A percentile compares a stretch with the other conserved stretches of the same genome.
phyloP scores from a whole-genome alignment of 371 early-diverging fungal genomes.

The Quaeritorhiza haematococci region DNA sequence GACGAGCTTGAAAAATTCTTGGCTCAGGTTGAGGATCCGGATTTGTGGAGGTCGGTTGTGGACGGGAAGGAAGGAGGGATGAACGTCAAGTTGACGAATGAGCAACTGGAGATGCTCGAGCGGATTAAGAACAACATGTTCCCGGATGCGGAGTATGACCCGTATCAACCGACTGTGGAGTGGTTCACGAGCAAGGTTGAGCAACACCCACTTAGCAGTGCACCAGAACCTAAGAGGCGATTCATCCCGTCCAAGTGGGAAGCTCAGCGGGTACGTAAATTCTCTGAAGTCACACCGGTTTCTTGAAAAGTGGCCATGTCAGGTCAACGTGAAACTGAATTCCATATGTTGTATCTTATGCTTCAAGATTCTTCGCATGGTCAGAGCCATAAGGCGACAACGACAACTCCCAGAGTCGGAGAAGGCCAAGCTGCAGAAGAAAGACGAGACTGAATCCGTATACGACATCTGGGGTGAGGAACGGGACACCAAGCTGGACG shows the following conservation, averaged over 20 bases:
- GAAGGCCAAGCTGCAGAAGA: conserved; percentile 57
- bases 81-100: conserved; percentile 74
- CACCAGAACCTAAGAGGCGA: conserved; percentile 91
- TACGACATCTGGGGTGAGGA: conserved; percentile 83
- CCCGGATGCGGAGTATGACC: conserved; percentile 80
- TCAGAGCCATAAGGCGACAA: conserved; percentile 89
- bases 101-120: conserved; percentile 88
- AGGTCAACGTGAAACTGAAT: neutral
- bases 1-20: conserved; percentile 92
- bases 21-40: conserved; percentile 86
- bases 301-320: neutral
- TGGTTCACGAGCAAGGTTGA: conserved; percentile 85
- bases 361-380: conserved; percentile 82
- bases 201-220: conserved; percentile 71
- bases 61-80: conserved; percentile 74
- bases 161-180: conserved; percentile 88
- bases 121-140: conserved; percentile 74
- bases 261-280: conserved; percentile 58
- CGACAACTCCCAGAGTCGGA: no score
- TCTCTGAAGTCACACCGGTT: neutral
- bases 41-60: conserved; percentile 82
- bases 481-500: conserved; percentile 47
- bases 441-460: conserved; percentile 48
- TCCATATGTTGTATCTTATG: neutral
- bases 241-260: conserved; percentile 94